Conservation (phyloP, 306 rosid species). For the Castanospermum australe region DNA sequence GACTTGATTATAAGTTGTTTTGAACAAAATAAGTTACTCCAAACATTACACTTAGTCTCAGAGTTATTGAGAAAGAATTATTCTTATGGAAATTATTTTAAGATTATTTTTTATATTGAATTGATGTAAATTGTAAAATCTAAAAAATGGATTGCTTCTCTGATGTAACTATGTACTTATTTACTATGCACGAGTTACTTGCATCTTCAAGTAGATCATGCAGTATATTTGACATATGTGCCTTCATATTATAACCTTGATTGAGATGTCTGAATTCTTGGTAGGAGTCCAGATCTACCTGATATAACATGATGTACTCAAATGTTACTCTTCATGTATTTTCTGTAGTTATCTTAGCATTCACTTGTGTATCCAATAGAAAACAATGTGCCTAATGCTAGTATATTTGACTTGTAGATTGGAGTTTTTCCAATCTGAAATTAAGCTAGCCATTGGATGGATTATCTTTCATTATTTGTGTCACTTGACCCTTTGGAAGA, state of each 20-base stretch:
- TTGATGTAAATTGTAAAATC: conserved; percentile 4
- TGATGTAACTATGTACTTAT: not conserved
- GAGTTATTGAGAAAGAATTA: conserved; percentile 9
- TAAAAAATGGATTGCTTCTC: not conserved
- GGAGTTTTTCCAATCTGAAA: not conserved
- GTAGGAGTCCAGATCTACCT: not conserved
- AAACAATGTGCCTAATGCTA: not conserved
- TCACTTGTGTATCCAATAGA: too few species aligned
- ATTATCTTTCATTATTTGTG: not conserved
- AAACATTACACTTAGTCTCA: too few species aligned
- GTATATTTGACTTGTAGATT: not conserved
- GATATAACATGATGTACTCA: not conserved
- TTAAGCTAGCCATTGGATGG: not conserved
- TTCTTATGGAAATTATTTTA: not conserved
- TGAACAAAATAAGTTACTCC: too few species aligned
- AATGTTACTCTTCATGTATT: not conserved
- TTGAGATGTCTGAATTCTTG: not conserved
- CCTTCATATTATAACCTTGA: not conserved
- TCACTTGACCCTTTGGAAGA: not conserved
- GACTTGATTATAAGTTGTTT: too few species aligned
- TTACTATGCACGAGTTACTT: not conserved
- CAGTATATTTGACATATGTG: not conserved
- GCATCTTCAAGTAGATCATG: not conserved
- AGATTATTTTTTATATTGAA: not conserved
- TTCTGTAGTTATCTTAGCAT: too few species aligned